Conservation (phyloP, 495 filamentous ascomycete species). For the Halenospora varia region DNA sequence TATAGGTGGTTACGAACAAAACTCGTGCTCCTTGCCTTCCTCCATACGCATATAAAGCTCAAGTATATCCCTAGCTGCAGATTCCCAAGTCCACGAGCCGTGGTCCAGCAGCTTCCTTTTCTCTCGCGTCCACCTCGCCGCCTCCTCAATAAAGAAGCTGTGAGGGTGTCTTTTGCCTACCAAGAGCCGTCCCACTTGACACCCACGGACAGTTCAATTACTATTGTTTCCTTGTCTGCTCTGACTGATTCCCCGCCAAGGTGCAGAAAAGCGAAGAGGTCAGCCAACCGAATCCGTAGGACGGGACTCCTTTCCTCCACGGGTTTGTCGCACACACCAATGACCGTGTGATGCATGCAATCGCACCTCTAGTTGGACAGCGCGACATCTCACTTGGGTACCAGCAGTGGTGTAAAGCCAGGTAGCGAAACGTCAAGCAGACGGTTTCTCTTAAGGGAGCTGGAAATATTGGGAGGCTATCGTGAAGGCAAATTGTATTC, state of each 20-base stretch:
- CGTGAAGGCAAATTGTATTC: neutral
- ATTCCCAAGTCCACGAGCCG: neutral
- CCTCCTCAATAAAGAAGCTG: neutral
- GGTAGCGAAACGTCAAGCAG: neutral
- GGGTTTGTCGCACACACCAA: neutral
- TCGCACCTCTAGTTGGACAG: neutral
- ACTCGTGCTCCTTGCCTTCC: neutral
- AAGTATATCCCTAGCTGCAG: slow-evolving; percentile 11
- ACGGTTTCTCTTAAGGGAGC: neutral
- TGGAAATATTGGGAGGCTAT: neutral
- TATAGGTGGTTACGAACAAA: slow-evolving; percentile 3
- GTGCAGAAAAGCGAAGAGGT: neutral
- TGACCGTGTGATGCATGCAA: neutral
- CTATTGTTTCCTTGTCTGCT: neutral
- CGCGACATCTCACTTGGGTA: neutral
- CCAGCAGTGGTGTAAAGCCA: neutral
- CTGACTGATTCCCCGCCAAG: neutral
- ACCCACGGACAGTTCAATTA: neutral
- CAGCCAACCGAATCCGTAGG: neutral
- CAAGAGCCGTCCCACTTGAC: neutral
- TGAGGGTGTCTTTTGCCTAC: neutral
- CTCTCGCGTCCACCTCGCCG: neutral
- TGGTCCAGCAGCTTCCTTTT: neutral
- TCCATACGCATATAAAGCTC: slow-evolving; percentile 7
- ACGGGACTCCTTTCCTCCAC: neutral